Evolutionary conservation across 169 alveolate genomes (phyloP).

Genomic region (Cryptosporidium felis): DNA sequence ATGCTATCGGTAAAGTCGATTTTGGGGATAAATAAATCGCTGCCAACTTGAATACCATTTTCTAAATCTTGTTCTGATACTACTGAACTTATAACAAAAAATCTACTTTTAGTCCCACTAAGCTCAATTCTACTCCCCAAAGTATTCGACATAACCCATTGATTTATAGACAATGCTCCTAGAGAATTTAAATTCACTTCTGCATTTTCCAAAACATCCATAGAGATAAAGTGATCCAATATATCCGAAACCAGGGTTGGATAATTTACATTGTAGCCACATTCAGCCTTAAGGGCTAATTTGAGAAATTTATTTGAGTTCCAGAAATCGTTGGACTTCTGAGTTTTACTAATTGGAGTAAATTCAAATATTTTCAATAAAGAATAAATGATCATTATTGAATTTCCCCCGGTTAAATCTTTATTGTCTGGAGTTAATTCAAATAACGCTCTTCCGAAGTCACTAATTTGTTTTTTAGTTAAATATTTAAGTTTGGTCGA

Average conservation of each 20-base stretch:
- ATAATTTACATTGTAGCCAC: constrained; percentile 16
- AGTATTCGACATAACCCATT: constrained; percentile 27
- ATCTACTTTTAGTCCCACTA: constrained; percentile 16
- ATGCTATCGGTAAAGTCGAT: neutral
- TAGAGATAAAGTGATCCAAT: neutral
- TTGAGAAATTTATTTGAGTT: neutral
- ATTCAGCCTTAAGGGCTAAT: constrained; percentile 31
- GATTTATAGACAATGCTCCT: constrained; percentile 48
- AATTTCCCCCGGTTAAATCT: constrained; percentile 6
- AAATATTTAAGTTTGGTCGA: constrained; percentile 7
- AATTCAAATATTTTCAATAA: neutral
- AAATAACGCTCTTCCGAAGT: neutral
- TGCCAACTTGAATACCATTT: neutral
- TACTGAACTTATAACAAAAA: neutral
- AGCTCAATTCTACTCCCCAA: neutral
- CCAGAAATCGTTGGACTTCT: neutral
- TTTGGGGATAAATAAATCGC: neutral
- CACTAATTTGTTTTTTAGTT: neutral
- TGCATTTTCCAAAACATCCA: neutral
- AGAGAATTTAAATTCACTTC: neutral
- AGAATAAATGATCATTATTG: constrained; percentile 3
- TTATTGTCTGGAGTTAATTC: neutral
- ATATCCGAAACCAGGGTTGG: neutral
- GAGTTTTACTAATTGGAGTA: neutral
- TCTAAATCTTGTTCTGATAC: neutral